phyloP scores from a whole-genome alignment of 2,329 filamentous ascomycete genomes.

The Trichoderma brevicompactum region DNA sequence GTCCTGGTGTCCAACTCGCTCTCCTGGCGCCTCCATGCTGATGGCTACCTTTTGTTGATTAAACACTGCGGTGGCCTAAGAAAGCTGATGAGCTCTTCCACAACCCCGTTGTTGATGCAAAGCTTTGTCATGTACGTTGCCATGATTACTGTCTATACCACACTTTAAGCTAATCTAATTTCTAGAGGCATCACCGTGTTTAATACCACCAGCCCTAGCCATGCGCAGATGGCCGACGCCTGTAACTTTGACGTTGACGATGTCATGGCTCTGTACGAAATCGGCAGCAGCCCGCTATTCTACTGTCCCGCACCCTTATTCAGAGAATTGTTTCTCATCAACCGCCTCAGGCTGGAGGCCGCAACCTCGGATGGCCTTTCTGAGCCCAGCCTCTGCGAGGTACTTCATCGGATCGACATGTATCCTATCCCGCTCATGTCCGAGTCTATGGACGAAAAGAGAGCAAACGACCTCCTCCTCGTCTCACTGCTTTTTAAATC shows the following conservation, averaged over 20 bases:
- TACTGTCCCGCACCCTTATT: conserved; percentile 23
- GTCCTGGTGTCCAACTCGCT: conserved; percentile 17
- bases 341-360: conserved; percentile 16
- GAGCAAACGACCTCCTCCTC: conserved; percentile 2
- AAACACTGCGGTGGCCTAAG: conserved; percentile 25
- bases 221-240: conserved; percentile 16
- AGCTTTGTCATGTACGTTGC: conserved; percentile 23
- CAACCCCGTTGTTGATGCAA: conserved; percentile 17
- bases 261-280: conserved; percentile 22
- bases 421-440: neutral
- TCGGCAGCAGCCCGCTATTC: conserved; percentile 15
- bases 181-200: conserved; percentile 21
- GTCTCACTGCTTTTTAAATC: conserved; percentile 25
- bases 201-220: conserved; percentile 26
- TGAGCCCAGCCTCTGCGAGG: conserved; percentile 7
- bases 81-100: conserved; percentile 18
- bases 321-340: conserved; percentile 26
- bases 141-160: no score
- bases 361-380: neutral
- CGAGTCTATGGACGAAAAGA: neutral
- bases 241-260: conserved; percentile 25
- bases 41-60: conserved; percentile 24
- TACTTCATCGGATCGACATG: conserved; percentile 18
- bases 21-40: conserved; percentile 20
- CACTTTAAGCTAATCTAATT: neutral